Conservation (phyloP, 495 filamentous ascomycete species). For the Xylaria scruposa region DNA sequence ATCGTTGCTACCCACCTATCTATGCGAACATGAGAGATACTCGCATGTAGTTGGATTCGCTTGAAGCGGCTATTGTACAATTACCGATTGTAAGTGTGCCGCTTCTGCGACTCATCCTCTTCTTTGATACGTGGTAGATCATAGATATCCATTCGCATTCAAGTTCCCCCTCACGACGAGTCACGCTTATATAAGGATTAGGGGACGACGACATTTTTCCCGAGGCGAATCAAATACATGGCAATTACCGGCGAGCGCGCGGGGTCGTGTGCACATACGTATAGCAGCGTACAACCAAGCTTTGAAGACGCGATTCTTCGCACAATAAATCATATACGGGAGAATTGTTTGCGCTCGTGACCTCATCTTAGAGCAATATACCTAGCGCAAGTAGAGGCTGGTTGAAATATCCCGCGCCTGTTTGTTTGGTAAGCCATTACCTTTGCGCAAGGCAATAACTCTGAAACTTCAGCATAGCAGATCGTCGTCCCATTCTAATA, state of each 20-base stretch:
- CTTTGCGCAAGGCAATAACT: slow-evolving; percentile 1
- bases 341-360: neutral
- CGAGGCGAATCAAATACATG: neutral
- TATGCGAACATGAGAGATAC: neutral
- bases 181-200: slow-evolving; percentile 7
- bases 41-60: neutral
- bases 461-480: slow-evolving; percentile 3
- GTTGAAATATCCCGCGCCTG: neutral
- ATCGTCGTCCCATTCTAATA: slow-evolving; percentile 8
- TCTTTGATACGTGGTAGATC: neutral
- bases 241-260: neutral
- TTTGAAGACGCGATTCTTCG: neutral
- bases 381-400: neutral
- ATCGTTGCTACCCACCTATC: slow-evolving; percentile 7
- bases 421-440: slow-evolving; percentile 3
- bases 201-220: neutral
- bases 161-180: neutral
- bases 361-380: neutral
- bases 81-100: slow-evolving; percentile 6
- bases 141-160: neutral
- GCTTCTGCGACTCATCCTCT: neutral
- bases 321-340: neutral
- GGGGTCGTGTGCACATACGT: neutral
- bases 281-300: neutral
- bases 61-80: slow-evolving; percentile 10